phyloP scores from a whole-genome alignment of 148 eudicot species.

The Simmondsia chinensis region DNA sequence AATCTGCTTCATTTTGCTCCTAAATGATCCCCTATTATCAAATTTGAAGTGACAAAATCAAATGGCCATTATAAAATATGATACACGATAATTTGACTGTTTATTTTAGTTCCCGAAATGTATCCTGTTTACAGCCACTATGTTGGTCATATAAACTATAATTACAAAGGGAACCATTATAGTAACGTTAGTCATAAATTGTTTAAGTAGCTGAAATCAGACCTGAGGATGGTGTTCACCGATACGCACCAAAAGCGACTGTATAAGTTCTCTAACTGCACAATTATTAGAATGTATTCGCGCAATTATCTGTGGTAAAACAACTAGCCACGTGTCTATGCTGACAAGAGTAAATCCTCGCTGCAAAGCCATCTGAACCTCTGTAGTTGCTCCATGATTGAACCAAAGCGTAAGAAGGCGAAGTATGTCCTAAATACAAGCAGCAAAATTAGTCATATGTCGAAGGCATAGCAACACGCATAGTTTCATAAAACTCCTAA shows the following conservation, averaged over 20 bases:
- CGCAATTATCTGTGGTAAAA: constrained; percentile 95
- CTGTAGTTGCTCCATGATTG: constrained; percentile 91
- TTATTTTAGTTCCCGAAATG: no score
- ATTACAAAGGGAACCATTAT: no score
- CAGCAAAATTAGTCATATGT: no score
- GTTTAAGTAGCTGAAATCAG: constrained; percentile 5
- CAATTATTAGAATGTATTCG: constrained; percentile 92
- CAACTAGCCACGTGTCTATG: constrained; percentile 98
- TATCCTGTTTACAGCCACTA: no score
- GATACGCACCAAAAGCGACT: constrained; percentile 88
- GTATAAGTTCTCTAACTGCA: constrained; percentile 92
- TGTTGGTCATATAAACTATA: no score
- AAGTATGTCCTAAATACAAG: constrained; percentile 69
- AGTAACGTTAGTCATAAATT: not conserved
- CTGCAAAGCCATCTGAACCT: constrained; percentile 85
- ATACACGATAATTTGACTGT: no score
- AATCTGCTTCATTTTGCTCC: no score
- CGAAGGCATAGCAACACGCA: no score
- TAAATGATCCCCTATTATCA: no score
- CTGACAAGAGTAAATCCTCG: constrained; percentile 83
- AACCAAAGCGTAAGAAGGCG: constrained; percentile 98
- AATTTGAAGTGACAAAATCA: no score
- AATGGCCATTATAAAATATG: no score
- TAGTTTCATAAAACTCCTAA: no score
- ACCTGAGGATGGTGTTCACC: constrained; percentile 99